Conservation (phyloP, 257 asterid species). For the Fraxinus pennsylvanica region DNA sequence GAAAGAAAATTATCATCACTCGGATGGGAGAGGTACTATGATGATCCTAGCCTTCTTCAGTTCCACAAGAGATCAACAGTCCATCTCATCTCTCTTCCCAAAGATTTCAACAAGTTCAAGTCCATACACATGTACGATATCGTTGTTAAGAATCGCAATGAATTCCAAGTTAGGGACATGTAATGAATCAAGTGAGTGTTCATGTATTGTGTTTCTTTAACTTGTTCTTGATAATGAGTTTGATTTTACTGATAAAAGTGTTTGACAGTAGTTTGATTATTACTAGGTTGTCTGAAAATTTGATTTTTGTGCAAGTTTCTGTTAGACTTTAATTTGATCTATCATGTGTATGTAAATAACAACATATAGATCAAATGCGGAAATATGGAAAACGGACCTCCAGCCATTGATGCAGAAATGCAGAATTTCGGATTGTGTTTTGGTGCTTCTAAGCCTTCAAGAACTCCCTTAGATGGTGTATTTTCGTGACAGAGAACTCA, state of each 20-base stretch:
- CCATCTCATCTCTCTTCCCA: conserved; percentile 53
- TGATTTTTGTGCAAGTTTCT: background rate
- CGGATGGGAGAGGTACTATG: conserved; percentile 56
- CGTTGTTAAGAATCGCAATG: conserved; percentile 43
- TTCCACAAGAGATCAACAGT: conserved; percentile 49
- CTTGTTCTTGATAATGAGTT: background rate
- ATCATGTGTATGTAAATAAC: too few relatives aligned
- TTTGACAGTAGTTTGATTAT: background rate
- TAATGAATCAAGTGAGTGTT: background rate
- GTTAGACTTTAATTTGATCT: too few relatives aligned
- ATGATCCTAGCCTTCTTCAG: conserved; percentile 50
- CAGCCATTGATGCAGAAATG: too few relatives aligned
- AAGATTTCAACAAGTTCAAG: conserved; percentile 46
- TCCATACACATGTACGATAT: conserved; percentile 50
- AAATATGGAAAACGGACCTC: too few relatives aligned
- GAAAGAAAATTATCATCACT: conserved; percentile 35
- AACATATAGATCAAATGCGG: too few relatives aligned
- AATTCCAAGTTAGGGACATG: conserved; percentile 42
- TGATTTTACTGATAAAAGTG: background rate
- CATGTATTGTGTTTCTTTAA: background rate
- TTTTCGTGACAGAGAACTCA: too few relatives aligned
- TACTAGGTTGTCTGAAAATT: background rate
- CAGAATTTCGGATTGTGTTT: too few relatives aligned
- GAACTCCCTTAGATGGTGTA: too few relatives aligned
- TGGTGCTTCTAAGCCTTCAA: too few relatives aligned